Conservation (phyloP, 257 asterid genomes). For the Plantago major region DNA sequence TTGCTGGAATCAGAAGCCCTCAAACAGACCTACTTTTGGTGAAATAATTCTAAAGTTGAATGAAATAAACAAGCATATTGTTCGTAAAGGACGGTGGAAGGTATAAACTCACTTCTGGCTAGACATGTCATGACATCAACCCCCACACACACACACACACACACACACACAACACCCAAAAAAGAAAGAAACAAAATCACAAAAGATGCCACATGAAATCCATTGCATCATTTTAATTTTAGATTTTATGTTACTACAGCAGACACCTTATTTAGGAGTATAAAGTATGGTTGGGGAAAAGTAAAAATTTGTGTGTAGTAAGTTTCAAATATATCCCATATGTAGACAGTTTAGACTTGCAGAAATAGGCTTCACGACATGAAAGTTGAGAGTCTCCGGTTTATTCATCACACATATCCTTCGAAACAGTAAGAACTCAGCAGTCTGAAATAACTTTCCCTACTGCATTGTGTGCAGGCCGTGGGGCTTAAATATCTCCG, state of each 20-base stretch:
- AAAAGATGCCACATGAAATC: constrained; percentile 3
- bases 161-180: too few species aligned
- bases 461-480: constrained; percentile 37
- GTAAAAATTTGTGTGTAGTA: too few species aligned
- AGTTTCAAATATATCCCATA: too few species aligned
- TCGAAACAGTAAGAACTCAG: background rate
- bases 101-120: constrained; percentile 30
- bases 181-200: too few species aligned
- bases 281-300: background rate
- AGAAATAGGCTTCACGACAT: background rate
- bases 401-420: background rate
- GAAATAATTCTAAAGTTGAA: constrained; percentile 57
- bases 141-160: too few species aligned
- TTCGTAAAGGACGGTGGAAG: constrained; percentile 67
- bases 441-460: constrained; percentile 1
- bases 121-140: background rate
- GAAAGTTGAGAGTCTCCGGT: background rate
- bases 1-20: constrained; percentile 62
- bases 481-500: constrained; percentile 43
- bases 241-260: background rate
- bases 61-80: constrained; percentile 35
- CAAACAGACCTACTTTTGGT: constrained; percentile 56
- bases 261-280: background rate
- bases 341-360: too few species aligned
- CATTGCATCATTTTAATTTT: constrained; percentile 1